Base-by-base conservation (phyloP, 2,329 filamentous ascomycete species). In the Periconia sp. region DNA sequence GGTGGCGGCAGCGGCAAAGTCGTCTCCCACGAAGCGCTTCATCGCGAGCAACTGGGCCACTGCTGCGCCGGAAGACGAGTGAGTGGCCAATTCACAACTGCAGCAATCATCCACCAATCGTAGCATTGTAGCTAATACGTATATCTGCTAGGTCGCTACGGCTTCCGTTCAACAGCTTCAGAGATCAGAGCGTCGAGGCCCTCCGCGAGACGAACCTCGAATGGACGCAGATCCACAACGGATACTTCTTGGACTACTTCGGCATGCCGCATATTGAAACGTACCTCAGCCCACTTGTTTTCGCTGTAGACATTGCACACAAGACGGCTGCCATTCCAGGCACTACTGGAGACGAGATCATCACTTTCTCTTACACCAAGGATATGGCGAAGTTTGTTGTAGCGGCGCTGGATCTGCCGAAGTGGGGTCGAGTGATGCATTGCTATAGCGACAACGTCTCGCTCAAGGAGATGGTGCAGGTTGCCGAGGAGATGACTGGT, bases 391-490 rank as follows among this genome's bases (percentile, higher is more conserved):
- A 53, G 15, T 65, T 64, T 35, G 56, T 59, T 0, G 58, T 57
- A 14, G 53, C 53, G 18, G 27, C 50, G 6, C 35, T 65, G 31
- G 45, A 31, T 3, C 31, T 61, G 20, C 27, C 47, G 11, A 56
- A 59, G 13, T 64, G 79, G 79, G 72, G 77, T 1, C 63, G 71
- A 31, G 61, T 33, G 7, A 19, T 47, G 17, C 19, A 64, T 11
- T 58, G 60, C 1, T 70, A 59, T 48, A 58, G 79, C 2, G 79
- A 81, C 47, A 71, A 74, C 30, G 52, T 75, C 7, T 79, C 78
- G 0, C 75, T 71, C 56, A 80, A 81, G 37, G 64, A 81, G 55
- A 63, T 81, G 10, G 41, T 81, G 6, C 43, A 52, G 17, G 57
- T 76, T 19, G 79, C 74, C 0, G 77, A 81, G 54, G 69, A 76